phyloP scores from a whole-genome alignment of 805 yeast genomes.

The Candida railenensis region DNA sequence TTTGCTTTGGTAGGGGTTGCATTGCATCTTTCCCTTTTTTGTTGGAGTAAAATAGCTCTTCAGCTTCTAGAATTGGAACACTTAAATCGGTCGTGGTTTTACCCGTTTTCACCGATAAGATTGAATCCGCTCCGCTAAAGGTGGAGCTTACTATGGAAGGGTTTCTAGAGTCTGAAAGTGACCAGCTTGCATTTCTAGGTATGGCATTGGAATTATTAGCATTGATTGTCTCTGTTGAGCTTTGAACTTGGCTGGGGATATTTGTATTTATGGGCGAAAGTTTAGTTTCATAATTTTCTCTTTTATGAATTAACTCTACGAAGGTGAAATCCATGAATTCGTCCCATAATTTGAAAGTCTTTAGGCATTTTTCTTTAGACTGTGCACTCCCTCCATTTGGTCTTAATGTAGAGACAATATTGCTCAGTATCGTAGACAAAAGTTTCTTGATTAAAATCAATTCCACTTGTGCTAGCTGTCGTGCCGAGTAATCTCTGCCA shows the following conservation, averaged over 20 bases:
- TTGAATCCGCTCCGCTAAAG: not conserved
- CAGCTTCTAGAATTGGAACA: not conserved
- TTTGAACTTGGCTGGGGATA: not conserved
- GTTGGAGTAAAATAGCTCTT: not conserved
- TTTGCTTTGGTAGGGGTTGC: not conserved
- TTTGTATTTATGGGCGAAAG: not conserved
- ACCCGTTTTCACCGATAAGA: not conserved
- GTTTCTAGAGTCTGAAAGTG: not conserved
- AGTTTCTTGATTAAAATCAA: conserved; percentile 10
- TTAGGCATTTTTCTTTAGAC: not conserved
- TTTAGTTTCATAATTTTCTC: conserved; percentile 1
- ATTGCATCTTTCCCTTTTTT: not conserved
- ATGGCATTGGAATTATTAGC: not conserved
- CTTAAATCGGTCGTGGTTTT: not conserved
- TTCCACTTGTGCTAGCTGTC: conserved; percentile 1
- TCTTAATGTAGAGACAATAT: conserved; percentile 12
- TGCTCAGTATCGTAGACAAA: conserved; percentile 15
- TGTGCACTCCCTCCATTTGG: not conserved
- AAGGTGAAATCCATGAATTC: conserved; percentile 18
- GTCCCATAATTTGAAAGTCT: conserved; percentile 19
- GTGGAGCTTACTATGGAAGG: not conserved
- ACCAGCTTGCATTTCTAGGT: not conserved
- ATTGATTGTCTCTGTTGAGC: not conserved
- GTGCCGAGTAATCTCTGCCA: not conserved
- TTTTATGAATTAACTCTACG: conserved; percentile 10